Conservation (phyloP, 2,329 filamentous ascomycete genomes). For the Colletotrichum salicis region DNA sequence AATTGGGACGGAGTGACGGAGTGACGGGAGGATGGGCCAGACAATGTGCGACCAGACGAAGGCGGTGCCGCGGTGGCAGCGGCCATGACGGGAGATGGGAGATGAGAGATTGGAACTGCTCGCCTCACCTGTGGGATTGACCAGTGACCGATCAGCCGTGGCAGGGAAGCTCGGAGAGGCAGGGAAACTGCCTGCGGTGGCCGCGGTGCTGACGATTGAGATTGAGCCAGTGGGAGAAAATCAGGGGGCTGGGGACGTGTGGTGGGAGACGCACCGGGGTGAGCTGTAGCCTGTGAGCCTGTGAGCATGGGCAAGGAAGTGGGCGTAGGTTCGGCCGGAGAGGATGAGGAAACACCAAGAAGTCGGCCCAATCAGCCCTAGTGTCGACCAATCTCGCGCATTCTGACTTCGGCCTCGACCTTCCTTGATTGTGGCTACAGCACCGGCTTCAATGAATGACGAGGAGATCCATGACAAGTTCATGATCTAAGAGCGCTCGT, state of each 20-base stretch:
- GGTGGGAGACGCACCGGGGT: neutral
- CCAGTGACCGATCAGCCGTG: slow-evolving; percentile 19
- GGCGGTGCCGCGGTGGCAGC: neutral
- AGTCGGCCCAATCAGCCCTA: neutral
- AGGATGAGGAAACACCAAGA: neutral
- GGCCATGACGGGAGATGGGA: neutral
- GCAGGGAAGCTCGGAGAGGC: slow-evolving; percentile 17
- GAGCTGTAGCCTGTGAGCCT: neutral
- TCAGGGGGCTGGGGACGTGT: slow-evolving; percentile 24
- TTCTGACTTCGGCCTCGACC: neutral
- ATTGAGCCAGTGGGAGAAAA: slow-evolving; percentile 20
- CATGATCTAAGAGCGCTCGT: neutral
- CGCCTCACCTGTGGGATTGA: slow-evolving; percentile 25
- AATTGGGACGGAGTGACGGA: slow-evolving; percentile 25
- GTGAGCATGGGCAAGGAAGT: slow-evolving; percentile 16
- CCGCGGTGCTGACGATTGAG: slow-evolving; percentile 1
- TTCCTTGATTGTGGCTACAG: neutral
- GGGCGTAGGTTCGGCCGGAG: slow-evolving; percentile 13
- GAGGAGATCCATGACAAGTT: neutral
- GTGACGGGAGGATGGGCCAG: neutral
- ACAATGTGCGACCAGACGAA: neutral
- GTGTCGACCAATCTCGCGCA: slow-evolving; percentile 5
- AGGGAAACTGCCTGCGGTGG: slow-evolving; percentile 23
- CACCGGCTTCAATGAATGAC: neutral
- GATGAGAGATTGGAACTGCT: slow-evolving; percentile 18